Base-by-base conservation (phyloP, 352 stramenopile genomes). In the Phytophthora cactorum region DNA sequence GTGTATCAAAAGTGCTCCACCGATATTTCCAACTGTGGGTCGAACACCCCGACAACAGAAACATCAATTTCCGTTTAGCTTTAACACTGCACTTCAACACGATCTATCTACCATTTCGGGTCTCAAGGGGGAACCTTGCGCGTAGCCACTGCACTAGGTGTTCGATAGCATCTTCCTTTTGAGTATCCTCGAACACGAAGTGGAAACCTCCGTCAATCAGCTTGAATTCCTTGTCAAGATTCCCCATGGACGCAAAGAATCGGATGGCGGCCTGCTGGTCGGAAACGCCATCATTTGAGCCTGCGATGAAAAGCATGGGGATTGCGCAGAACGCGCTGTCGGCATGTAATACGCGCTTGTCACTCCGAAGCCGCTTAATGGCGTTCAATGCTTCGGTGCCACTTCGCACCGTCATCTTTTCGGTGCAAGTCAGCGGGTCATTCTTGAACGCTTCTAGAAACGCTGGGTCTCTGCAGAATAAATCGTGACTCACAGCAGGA, bases 221-320 rank as follows among this genome's bases (percentile, higher is more conserved):
- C 50, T 80, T 81, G 56, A 86, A 78, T 43, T 82, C 65, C 65
- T 86, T 90, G 71, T 90, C 77, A 36, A 64, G 64, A 46, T 73
- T 83, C 2, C 38, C 67, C 31, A 86, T 63, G 0, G 63, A 70
- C 15, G 75, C 50, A 39, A 75, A 84, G 52, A 90, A 90, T 22
- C 46, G 43, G 10, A 72, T 72, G 6, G 69, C 58, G 2, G 71
- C 59, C n/a, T 63, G 31, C 41, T 74, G 54, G 57, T 81, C 81
- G 28, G 75, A 75, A 14, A 87, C 67, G 10, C 75, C 68, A 58
- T 90, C 81, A n/a, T 77, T 68, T 4, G 77, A 81, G 12, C 81
- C 81, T 25, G 74, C 67, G 5, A 90, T 47, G 25, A 88, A 72
- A 8, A 81, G 62, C 66, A 74, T 68, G n/a, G 69, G 56, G 4